Base-by-base conservation (phyloP, 352 stramenopile genomes). In the Achlya hypogyna region DNA sequence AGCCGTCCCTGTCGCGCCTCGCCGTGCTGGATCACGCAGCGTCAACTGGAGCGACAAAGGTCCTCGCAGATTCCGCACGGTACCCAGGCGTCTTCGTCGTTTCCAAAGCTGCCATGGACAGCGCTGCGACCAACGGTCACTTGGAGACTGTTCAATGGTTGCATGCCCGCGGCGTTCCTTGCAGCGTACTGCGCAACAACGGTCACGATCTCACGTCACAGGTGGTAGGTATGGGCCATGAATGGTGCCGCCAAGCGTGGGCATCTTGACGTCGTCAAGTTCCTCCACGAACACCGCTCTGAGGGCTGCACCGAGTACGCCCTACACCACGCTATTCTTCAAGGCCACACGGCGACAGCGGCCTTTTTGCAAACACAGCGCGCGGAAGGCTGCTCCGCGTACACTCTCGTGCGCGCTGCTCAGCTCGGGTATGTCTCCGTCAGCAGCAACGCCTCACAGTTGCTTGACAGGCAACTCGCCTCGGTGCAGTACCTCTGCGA, bases 241-340 rank as follows among this genome's bases (percentile, higher is more conserved):
- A 67, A 67, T n/a, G 60, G 51, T 10, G 60, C 60, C 12, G 60
- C 60, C 20, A 56, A 60, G 27, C 40, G 60, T 20, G 60, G 60
- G 8, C 60, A 67, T 40, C 59, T 67, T 31, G 4, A 59, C 16
- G 34, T 67, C 23, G 60, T 67, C 2, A 9, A 51, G 29, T 67
- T 60, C 43, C 25, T 67, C 10, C 60, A 67, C 51, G 47, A 59
- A 38, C 28, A 67, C 34, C 60, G 60, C 20, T 23, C 12, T 23
- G 60, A 67, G 43, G 60, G 60, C 12, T 67, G 60, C 60, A 60
- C 60, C 4, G 38, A 45, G 42, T 67, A 58, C 28, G 60, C 60
- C 18, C 27, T 67, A 45, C 60, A 67, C 43, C 51, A 67, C 28
- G 60, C 60, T 4, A 16, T 67, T 22, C 16, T 67, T 2, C 42